These are phyloP conservation scores for Ganoderma lucidum DNA, from an alignment of 1,284 basidiomycete genomes.

Conservation along the genomic window DNA sequence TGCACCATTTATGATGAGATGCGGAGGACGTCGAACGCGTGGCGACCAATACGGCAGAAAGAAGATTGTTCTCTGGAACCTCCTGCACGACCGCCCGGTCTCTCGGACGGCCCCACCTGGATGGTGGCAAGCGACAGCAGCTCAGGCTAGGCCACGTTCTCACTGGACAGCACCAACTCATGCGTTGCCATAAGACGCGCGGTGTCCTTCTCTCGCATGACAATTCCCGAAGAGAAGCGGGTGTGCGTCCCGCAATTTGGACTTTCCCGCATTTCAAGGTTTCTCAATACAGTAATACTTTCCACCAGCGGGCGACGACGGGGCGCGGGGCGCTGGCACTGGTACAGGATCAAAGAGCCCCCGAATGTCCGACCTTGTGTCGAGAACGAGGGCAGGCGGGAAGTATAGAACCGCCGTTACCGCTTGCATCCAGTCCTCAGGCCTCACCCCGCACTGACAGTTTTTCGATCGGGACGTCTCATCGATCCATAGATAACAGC, in stretches of 20 bases:
- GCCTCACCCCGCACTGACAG: slow-evolving; percentile 15
- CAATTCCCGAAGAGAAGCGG: slow-evolving; percentile 33
- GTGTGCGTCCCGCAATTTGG: slow-evolving; percentile 24
- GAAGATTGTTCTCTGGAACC: slow-evolving; percentile 20
- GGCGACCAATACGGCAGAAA: slow-evolving; percentile 19
- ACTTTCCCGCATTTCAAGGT: slow-evolving; percentile 19
- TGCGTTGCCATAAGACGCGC: slow-evolving; percentile 27
- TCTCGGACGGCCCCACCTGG: slow-evolving; percentile 17
- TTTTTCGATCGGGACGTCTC: slow-evolving; percentile 8
- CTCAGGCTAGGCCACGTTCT: slow-evolving; percentile 24
- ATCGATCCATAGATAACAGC: slow-evolving; percentile 22
- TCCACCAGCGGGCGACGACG: slow-evolving; percentile 13
- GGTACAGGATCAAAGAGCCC: slow-evolving; percentile 26
- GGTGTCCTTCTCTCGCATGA: slow-evolving; percentile 21
- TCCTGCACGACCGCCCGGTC: slow-evolving; percentile 8
- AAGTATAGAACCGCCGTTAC: slow-evolving; percentile 10
- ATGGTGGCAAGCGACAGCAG: slow-evolving; percentile 19
- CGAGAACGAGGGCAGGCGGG: slow-evolving; percentile 11
- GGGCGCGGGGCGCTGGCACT: slow-evolving; percentile 16
- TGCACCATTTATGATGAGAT: slow-evolving; percentile 23
- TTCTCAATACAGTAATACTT: slow-evolving; percentile 25
- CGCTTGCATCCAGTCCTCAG: slow-evolving; percentile 17
- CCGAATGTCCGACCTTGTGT: slow-evolving; percentile 20
- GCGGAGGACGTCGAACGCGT: slow-evolving; percentile 27
- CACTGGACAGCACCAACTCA: slow-evolving; percentile 20